Conservation (phyloP, 106 monocot species). For the Allium cepa region DNA sequence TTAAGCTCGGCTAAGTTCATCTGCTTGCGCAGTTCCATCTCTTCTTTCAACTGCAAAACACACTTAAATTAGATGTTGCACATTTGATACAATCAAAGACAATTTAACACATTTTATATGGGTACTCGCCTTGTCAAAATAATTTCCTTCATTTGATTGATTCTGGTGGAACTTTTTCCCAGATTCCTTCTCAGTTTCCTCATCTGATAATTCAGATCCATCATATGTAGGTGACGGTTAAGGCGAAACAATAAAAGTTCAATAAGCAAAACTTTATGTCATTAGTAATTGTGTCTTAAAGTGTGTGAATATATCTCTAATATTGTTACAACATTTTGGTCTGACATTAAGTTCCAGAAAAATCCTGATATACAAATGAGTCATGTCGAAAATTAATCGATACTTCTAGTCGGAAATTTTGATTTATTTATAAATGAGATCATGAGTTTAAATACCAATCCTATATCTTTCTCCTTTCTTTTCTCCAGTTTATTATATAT, state of each 20-base stretch:
- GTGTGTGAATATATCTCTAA: too few relatives aligned
- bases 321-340: too few relatives aligned
- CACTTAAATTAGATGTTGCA: neutral
- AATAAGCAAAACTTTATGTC: neutral
- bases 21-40: constrained; percentile 85
- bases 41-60: constrained; percentile 76
- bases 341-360: neutral
- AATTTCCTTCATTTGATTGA: constrained; percentile 41
- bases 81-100: neutral
- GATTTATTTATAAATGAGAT: too few relatives aligned
- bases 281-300: too few relatives aligned
- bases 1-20: constrained; percentile 81
- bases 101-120: neutral
- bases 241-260: constrained; percentile 21
- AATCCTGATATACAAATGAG: neutral
- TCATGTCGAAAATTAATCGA: too few relatives aligned
- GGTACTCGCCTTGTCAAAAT: constrained; percentile 76
- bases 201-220: constrained; percentile 62
- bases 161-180: constrained; percentile 25
- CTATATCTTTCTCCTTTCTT: too few relatives aligned
- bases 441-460: too few relatives aligned
- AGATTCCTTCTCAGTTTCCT: constrained; percentile 30
- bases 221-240: constrained; percentile 61
- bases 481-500: too few relatives aligned
- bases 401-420: too few relatives aligned